Base-by-base conservation (phyloP, 441 rosid genomes). In the Francoa sonchifolia region DNA sequence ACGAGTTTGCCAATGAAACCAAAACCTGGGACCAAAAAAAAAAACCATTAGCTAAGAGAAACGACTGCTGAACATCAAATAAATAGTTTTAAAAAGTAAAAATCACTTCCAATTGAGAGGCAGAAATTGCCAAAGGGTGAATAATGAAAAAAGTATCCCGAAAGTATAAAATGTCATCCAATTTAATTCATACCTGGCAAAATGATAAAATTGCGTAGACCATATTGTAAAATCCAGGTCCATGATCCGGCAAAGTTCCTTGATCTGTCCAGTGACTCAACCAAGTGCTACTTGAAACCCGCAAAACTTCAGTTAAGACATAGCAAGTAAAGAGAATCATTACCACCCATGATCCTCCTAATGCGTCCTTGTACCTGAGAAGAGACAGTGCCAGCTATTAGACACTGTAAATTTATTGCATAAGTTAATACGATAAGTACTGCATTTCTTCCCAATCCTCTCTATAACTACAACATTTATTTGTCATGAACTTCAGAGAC, bases 281-380 rank as follows among this genome's bases (percentile, higher is more conserved):
- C 99, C 99, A 93, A 9, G 86, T 88, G 66, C 99, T 93, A 54
- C 90, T 74, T 48, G 88, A 79, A 66, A 93, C 74, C 56, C 99
- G 71, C 42, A 93, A 69, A 49, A 60, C 61, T 80, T 93, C 99
- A 22, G 96, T 74, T 28, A 61, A 17, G 44, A 82, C 30, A 40
- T 79, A 88, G 75, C 97, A 93, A 39, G 56, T 26, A 42, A 93
- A 71, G 37, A 93, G 99, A 16, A 88, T 56, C 62, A 61, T 54
- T 44, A 93, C 97, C 50, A 84, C 95, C 99, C 97, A 82, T 19
- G 77, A 55, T 33, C 97, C 99, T 65, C 99, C 99, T 48, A 93
- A 67, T 55, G 99, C 96, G 66, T 76, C 68, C 71, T 79, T 82
- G 58, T 84, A 93, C 82, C 99, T 93, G 69, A 32, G 45, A 66